Percentiles rank a stretch among this genome's conserved stretches.
These are phyloP conservation scores for Leccinum barrowsii DNA, from an alignment of 768 basidiomycete species.

Conservation along the genomic window DNA sequence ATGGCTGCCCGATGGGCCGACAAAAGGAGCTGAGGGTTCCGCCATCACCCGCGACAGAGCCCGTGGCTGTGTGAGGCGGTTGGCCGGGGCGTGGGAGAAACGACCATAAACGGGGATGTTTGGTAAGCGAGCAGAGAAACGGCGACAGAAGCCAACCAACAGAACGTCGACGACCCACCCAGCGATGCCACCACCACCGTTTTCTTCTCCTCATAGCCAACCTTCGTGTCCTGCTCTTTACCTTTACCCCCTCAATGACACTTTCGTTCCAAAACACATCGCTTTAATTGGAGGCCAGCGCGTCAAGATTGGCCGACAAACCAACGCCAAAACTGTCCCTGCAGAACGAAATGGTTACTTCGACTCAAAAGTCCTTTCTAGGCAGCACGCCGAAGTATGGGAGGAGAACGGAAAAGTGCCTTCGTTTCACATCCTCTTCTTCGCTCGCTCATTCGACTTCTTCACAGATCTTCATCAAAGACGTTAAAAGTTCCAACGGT, in stretches of 20 bases:
- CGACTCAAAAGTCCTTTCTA: conserved; percentile 90
- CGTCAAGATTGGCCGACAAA: conserved; percentile 92
- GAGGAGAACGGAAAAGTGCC: conserved; percentile 83
- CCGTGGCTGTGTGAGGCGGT: not conserved
- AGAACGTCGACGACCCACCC: conserved; percentile 16
- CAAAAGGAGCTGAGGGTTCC: not conserved
- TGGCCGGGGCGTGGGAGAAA: conserved; percentile 12
- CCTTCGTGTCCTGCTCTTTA: conserved; percentile 46
- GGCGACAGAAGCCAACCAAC: conserved; percentile 13
- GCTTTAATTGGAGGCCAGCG: conserved; percentile 61
- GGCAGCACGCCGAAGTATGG: conserved; percentile 99
- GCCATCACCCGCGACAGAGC: no score
- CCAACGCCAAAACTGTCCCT: conserved; percentile 92
- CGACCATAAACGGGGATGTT: not conserved
- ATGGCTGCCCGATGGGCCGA: not conserved
- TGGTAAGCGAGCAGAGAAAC: conserved; percentile 13
- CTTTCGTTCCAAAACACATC: conserved; percentile 93
- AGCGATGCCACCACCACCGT: conserved; percentile 34
- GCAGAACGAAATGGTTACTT: conserved; percentile 94
- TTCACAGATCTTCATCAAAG: conserved; percentile 90
- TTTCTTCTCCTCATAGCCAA: conserved; percentile 29
- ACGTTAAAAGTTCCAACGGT: conserved; percentile 96
- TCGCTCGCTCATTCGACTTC: conserved; percentile 10
- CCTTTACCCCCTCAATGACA: conserved; percentile 91
- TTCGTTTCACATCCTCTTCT: conserved; percentile 1